Base-by-base conservation (phyloP, 352 stramenopile genomes). In the Pseudoperonospora humuli region DNA sequence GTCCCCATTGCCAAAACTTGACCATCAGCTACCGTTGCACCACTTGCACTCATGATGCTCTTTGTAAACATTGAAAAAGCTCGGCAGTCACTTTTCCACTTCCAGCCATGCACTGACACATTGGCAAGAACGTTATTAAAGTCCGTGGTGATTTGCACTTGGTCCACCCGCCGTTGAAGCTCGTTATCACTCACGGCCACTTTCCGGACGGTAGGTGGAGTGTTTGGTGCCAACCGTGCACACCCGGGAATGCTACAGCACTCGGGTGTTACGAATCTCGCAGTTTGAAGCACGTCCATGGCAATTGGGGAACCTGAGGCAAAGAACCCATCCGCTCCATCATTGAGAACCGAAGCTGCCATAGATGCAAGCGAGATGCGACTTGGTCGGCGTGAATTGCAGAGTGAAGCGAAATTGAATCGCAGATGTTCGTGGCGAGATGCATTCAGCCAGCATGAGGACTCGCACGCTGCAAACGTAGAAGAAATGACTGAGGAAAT, bases 1-100 rank as follows among this genome's bases (percentile, higher is more conserved):
- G 60, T 65, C 15, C 60, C 55, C 42, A 64, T 65, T 7, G 55
- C 60, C n/a, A 65, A 7, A 15, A 65, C 50, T 34, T 69, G 40
- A 0, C 40, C 50, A 26, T 57, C 26, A 0, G 47, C 26, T 8
- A 57, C 29, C 4, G 47, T 51, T 9, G 44, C 36, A 34, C 50
- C 44, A 32, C 29, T 54, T 29, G 21, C 38, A 18, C 9, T 53
- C 32, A 26, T 10, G 17, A 50, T 50, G n/a, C 44, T 54, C 14
- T 39, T 46, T 0, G 51, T 52, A 41, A 64, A 70, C 8, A 64
- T 28, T 9, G 61, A 70, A 20, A 66, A 67, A 14, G 41, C 23
- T 26, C 51, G 45, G 32, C 39, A 57, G 46, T 65, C 60, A 34
- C 39, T 31, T 34, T 64, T 57, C 57, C 57, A 64, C 46, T 65